Conservation (phyloP, 1,139 yeast genomes). For the Candida mesenterica region DNA sequence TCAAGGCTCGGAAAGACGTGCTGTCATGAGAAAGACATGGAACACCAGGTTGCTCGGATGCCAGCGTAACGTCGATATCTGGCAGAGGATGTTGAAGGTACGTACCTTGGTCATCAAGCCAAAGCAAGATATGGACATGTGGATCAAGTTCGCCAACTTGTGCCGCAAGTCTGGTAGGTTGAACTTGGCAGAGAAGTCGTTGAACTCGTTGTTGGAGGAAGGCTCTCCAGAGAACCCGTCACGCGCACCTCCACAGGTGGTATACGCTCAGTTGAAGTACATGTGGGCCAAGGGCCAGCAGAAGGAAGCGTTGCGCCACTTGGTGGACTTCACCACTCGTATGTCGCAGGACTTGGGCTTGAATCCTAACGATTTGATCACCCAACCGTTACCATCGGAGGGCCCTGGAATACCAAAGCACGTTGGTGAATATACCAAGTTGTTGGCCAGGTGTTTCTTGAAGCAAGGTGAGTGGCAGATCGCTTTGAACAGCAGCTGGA, state of each 20-base stretch:
- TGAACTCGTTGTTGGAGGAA: conserved; percentile 70
- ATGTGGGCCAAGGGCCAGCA: conserved; percentile 97
- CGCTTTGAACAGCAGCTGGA: conserved; percentile 74
- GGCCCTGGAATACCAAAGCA: conserved; percentile 74
- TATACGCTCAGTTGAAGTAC: conserved; percentile 92
- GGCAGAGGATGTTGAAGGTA: conserved; percentile 95
- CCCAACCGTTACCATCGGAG: conserved; percentile 81
- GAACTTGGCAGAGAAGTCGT: conserved; percentile 88
- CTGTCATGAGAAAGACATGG: conserved; percentile 88
- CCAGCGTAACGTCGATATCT: conserved; percentile 94
- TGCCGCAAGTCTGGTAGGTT: conserved; percentile 92
- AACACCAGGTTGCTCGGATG: conserved; percentile 88
- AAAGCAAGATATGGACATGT: conserved; percentile 94
- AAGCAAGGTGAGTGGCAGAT: conserved; percentile 99
- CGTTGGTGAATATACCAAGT: conserved; percentile 79
- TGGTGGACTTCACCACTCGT: conserved; percentile 86
- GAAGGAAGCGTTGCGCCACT: conserved; percentile 78
- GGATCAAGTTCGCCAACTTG: conserved; percentile 96
- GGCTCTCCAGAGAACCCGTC: conserved; percentile 62
- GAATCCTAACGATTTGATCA: conserved; percentile 75
- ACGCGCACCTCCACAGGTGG: conserved; percentile 92
- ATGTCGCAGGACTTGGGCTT: conserved; percentile 86
- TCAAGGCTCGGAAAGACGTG: conserved; percentile 74
- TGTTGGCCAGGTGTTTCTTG: conserved; percentile 89
- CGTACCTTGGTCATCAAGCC: conserved; percentile 93